Conservation (phyloP, 345 rosid genomes). For the Hibiscus syriacus region DNA sequence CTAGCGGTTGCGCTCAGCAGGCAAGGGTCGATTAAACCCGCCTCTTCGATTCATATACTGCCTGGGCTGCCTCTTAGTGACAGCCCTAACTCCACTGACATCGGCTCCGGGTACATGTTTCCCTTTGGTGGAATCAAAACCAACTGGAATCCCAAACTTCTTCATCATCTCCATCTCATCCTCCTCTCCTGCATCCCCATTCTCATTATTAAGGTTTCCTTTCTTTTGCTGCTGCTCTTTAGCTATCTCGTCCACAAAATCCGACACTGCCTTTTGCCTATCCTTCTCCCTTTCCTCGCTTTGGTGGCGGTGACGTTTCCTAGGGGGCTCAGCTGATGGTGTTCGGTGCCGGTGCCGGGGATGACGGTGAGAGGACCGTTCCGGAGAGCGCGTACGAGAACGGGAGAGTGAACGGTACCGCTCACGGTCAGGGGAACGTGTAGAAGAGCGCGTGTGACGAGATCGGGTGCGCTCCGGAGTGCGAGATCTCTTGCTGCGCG, state of each 20-base stretch:
- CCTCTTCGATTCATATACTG: constrained; percentile 94
- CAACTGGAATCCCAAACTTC: constrained; percentile 83
- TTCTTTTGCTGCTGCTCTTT: constrained; percentile 42
- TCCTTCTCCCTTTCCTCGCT: too few relatives aligned
- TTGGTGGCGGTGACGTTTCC: too few relatives aligned
- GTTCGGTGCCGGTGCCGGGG: constrained; percentile 41
- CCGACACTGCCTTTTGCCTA: too few relatives aligned
- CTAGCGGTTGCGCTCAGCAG: constrained; percentile 69
- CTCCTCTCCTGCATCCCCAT: constrained; percentile 32
- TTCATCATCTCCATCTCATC: constrained; percentile 87
- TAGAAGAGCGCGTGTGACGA: too few relatives aligned
- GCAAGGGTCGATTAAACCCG: constrained; percentile 88
- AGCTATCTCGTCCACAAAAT: too few relatives aligned
- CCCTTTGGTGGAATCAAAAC: constrained; percentile 70
- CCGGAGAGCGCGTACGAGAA: constrained; percentile 40
- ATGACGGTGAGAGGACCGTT: constrained; percentile 40
- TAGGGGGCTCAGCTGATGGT: too few relatives aligned
- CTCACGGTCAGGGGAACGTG: too few relatives aligned
- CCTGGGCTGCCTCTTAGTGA: constrained; percentile 72
- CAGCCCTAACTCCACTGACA: constrained; percentile 71
- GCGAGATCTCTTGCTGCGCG: too few relatives aligned
- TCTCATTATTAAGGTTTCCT: constrained; percentile 19
- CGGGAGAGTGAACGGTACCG: constrained; percentile 45
- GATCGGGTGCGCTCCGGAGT: too few relatives aligned
- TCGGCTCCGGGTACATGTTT: constrained; percentile 82